Base-by-base conservation (phyloP, 768 basidiomycete genomes). In the Suillus bovinus region DNA sequence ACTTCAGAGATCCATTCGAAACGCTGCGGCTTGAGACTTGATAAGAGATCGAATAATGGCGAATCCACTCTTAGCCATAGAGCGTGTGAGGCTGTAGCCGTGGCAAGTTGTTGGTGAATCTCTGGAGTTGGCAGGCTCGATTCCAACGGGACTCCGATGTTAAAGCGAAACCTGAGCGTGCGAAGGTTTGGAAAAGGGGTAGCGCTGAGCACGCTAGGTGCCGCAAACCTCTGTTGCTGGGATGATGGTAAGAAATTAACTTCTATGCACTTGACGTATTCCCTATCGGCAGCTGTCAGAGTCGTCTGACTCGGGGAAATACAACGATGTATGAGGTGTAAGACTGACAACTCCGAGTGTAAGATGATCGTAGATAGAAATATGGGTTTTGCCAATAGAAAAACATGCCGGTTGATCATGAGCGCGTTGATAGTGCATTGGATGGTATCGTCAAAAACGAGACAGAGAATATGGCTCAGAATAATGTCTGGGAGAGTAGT, bases 21-120 rank as follows among this genome's bases (percentile, higher is more conserved):
- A 44, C 11, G 41, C 24, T 34, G 61, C 8, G 61, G 61, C 10
- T 58, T 49, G 36, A 34, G 20, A 6, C 16, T 50, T 11, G 58
- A 62, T 54, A 58, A 47, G 33, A 62, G 31, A 58, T 58, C 44
- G 20, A 59, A 62, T 59, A 47, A 41, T 8, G 61, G 54, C n/a
- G 61, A 58, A 33, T 58, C 61, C 20, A 22, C 22, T 16, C 61
- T 31, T 5, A 62, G 39, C 57, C 61, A 62, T 9, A 5, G 31
- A 16, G n/a, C 29, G 13, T 27, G 24, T 24, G 34, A 4, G 9
- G 24, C n/a, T 36, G 33, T 41, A 36, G 36, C 33, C 0, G 55
- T 9, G 13, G 46, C 31, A 33, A 62, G 46, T 20, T 17, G 36
- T 17, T 59, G 24, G 24, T 42, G 3, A 36, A 62, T 16, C 41